These are phyloP conservation scores for Suhomyces pyralidae DNA, from an alignment of 805 yeast genomes.

Conservation along the genomic window DNA sequence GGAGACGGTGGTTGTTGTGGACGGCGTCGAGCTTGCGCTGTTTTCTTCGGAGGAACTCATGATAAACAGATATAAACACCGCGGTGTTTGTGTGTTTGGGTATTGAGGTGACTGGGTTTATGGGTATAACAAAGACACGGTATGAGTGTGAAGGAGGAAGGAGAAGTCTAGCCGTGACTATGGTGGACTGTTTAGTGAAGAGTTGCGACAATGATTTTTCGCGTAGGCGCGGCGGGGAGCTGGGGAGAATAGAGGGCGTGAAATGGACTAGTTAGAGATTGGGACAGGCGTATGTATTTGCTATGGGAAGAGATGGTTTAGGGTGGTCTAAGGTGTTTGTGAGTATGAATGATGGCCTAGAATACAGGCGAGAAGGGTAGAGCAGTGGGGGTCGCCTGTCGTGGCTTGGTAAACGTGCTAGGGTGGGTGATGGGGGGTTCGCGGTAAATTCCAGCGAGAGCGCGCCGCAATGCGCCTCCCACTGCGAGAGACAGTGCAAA, in stretches of 20 bases:
- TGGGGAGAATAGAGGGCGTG: background rate
- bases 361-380: background rate
- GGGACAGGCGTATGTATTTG: background rate
- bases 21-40: background rate
- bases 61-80: background rate
- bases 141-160: background rate
- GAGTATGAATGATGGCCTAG: too few species aligned
- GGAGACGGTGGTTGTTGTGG: slow-evolving; percentile 5
- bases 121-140: background rate
- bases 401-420: background rate
- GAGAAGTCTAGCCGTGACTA: background rate
- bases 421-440: background rate
- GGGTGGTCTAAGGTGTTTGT: background rate
- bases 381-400: background rate
- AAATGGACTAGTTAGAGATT: too few species aligned
- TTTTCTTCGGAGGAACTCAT: background rate
- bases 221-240: background rate
- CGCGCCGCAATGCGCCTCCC: background rate
- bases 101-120: too few species aligned
- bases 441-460: background rate
- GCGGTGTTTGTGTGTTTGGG: background rate
- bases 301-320: background rate
- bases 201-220: background rate
- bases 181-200: too few species aligned
- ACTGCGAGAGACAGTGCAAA: background rate